Conservation (phyloP, 2,329 filamentous ascomycete genomes). For the Proliferodiscus dingleyae region DNA sequence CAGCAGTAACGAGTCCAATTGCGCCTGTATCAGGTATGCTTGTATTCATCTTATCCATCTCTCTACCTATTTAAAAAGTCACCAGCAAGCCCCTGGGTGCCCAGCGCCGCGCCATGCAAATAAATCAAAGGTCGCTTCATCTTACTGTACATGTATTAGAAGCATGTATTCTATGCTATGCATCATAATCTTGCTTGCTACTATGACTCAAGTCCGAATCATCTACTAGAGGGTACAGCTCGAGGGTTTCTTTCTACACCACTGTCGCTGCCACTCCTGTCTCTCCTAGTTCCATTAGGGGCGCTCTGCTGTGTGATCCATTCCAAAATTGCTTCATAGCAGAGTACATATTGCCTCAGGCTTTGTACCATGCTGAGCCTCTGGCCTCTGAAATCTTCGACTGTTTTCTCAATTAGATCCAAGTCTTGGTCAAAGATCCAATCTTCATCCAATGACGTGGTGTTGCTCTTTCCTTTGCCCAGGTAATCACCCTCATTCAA, state of each 20-base stretch:
- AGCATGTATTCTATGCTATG: background rate
- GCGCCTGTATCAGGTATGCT: background rate
- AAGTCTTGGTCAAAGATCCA: slow-evolving; percentile 68
- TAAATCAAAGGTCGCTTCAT: background rate
- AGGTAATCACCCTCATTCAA: slow-evolving; percentile 22
- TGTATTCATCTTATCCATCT: background rate
- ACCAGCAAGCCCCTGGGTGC: no score
- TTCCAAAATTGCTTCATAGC: slow-evolving; percentile 90
- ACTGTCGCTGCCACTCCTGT: slow-evolving; percentile 25
- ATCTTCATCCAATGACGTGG: slow-evolving; percentile 37
- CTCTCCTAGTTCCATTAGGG: slow-evolving; percentile 8
- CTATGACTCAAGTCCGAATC: no score
- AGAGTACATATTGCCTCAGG: slow-evolving; percentile 86
- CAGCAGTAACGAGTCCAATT: slow-evolving; percentile 46
- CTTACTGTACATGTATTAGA: no score
- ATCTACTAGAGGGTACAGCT: no score
- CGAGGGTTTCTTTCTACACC: background rate
- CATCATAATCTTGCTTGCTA: no score
- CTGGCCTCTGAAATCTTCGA: slow-evolving; percentile 85
- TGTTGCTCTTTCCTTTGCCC: slow-evolving; percentile 13
- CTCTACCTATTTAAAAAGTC: no score
- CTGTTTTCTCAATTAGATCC: slow-evolving; percentile 80
- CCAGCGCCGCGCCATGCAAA: slow-evolving; percentile 4
- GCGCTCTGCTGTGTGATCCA: slow-evolving; percentile 56
- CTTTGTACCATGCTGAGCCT: slow-evolving; percentile 96